Evolutionary conservation across 768 basidiomycete genomes (phyloP).

Genomic region (Suillus hirtellus): DNA sequence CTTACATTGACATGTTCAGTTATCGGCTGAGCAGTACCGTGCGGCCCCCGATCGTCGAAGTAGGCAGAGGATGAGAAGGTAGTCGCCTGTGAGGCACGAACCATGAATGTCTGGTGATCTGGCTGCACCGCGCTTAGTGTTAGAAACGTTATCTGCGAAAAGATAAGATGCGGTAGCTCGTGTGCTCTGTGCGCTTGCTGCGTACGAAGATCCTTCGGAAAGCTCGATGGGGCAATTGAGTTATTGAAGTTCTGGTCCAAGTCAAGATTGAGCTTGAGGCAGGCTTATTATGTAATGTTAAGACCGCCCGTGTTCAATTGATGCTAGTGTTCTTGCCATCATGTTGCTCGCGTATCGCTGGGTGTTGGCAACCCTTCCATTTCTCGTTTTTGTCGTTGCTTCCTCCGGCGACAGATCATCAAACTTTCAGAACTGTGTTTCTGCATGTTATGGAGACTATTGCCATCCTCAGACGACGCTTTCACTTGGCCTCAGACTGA

Average conservation of each 20-base stretch:
- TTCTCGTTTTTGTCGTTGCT: constrained; percentile 16
- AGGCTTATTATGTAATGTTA: constrained; percentile 4
- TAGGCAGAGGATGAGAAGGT: constrained; percentile 77
- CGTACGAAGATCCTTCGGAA: neutral
- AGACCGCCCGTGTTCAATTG: neutral
- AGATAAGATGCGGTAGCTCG: neutral
- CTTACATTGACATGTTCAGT: constrained; percentile 77
- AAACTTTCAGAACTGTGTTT: constrained; percentile 39
- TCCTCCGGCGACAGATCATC: constrained; percentile 37
- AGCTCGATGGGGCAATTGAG: neutral
- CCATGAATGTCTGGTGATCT: constrained; percentile 26
- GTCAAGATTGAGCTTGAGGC: neutral
- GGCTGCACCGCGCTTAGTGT: neutral
- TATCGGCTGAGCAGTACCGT: constrained; percentile 76
- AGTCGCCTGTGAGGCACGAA: constrained; percentile 37
- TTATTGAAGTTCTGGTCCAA: constrained; percentile 1
- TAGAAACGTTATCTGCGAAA: neutral
- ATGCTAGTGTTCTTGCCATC: neutral
- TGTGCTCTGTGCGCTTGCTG: neutral
- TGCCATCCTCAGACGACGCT: constrained; percentile 40
- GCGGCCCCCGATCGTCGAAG: constrained; percentile 71
- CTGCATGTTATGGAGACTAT: constrained; percentile 30
- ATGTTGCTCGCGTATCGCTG: constrained; percentile 13
- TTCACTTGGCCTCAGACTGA: constrained; percentile 59
- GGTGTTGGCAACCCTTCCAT: constrained; percentile 14